Evolutionary conservation across 345 rosid species (phyloP), one percentile per base, ranked within the genome.

Genomic region (Eucalyptus pauciflora): DNA sequence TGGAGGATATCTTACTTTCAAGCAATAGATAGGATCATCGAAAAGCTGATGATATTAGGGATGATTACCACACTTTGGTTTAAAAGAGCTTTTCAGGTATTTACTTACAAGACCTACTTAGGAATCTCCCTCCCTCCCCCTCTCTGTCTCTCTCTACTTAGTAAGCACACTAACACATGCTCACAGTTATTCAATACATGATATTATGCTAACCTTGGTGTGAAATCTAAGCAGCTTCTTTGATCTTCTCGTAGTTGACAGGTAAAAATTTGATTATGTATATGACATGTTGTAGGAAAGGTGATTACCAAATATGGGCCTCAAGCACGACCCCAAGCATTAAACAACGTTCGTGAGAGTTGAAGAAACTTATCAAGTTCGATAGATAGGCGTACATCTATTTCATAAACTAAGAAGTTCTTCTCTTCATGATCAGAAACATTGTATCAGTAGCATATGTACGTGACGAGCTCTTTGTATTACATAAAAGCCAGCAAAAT

Each of bases 41-140:
- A 25, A 58, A 58, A 24, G 64, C 14, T 10, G 1, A 58, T 58
- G 14, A 58, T 58, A 58, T 24, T 0, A 24, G 0, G 64, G 64
- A 25, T 9, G n/a, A 58, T 58, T 24, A 58, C n/a, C n/a, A 10
- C 29, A 1, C 14, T 58, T 25, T 0, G 0, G 7, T 58, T 58
- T 4, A 58, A 58, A 58, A 10, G 64, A 11, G 64, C 64, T 58
- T 58, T 58, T 58, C 29, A 33, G n/a, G 64, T 58, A 58, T 1
- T 2, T 12, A 25, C 29, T 58, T 25, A 2, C 0, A 11, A 0
- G n/a, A 58, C 27, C 1, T 0, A 0, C 58, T 0, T 20, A 54
- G 58, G 58, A 54, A 52, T 52, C 58, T 52, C 58, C 3, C 58
- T 52, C 58, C 1, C 58, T 15, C 52, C 2, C 51, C 2, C 51